Conservation (phyloP, 352 stramenopile species). For the Phytophthora idaei region DNA sequence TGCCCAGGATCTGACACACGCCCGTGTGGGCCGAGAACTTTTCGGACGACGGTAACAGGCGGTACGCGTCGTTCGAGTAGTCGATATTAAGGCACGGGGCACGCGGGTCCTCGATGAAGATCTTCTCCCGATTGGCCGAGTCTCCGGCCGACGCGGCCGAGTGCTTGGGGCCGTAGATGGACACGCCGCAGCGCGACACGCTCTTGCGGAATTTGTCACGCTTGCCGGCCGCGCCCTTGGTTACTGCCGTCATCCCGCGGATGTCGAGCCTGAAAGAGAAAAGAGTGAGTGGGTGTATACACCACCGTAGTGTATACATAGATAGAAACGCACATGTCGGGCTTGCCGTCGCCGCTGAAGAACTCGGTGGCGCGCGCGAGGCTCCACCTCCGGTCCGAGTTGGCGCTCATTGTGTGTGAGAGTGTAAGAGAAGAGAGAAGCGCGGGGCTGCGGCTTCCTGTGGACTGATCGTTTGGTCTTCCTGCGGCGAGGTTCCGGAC, state of each 20-base stretch:
- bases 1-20: conserved; percentile 88
- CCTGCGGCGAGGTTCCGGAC: conserved; percentile 16
- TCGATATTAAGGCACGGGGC: conserved; percentile 87
- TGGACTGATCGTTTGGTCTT: not conserved
- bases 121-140: conserved; percentile 61
- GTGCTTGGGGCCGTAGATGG: conserved; percentile 89
- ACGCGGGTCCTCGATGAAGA: conserved; percentile 89
- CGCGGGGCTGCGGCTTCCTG: not conserved
- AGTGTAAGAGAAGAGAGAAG: not conserved
- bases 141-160: conserved; percentile 38
- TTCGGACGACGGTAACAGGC: conserved; percentile 82
- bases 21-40: conserved; percentile 89
- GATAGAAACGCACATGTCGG: conserved; percentile 66
- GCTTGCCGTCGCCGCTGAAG: conserved; percentile 88
- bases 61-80: conserved; percentile 87
- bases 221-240: conserved; percentile 84
- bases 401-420: conserved; percentile 49
- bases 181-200: conserved; percentile 83
- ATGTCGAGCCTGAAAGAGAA: conserved; percentile 70
- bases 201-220: conserved; percentile 90
- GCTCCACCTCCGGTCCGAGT: conserved; percentile 81
- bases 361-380: conserved; percentile 87
- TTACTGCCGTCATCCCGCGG: conserved; percentile 85
- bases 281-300: conserved; percentile 1
- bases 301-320: not conserved